Conservation (phyloP, 176 grass and related monocot genomes). For the Oryza coarctata region DNA sequence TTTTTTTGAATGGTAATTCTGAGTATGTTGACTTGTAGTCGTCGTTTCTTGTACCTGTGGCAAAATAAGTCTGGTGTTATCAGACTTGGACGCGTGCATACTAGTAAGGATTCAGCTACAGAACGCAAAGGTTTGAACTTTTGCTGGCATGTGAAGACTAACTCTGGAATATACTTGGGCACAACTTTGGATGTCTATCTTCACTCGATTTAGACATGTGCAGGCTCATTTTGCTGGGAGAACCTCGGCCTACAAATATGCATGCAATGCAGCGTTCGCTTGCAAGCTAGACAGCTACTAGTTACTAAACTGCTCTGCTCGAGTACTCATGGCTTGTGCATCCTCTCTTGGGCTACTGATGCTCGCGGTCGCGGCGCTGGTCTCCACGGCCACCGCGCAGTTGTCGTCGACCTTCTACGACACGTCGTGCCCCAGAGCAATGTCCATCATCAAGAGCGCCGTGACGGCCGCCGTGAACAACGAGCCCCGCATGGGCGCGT, state of each 20-base stretch:
- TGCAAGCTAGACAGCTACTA: background rate
- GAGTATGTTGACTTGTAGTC: no score
- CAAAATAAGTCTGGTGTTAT: background rate
- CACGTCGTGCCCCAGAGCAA: slow-evolving; percentile 48
- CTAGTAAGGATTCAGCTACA: background rate
- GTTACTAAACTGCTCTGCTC: background rate
- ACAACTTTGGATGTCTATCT: background rate
- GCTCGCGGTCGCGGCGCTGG: slow-evolving; percentile 19
- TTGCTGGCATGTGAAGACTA: background rate
- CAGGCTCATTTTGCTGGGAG: background rate
- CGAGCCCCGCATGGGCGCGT: slow-evolving; percentile 56
- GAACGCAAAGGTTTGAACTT: background rate
- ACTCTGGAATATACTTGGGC: background rate
- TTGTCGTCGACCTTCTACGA: slow-evolving; percentile 66
- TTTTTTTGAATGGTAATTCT: no score
- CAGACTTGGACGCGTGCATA: background rate
- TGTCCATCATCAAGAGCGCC: slow-evolving; percentile 50
- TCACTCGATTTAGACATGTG: background rate
- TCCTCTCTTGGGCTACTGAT: background rate
- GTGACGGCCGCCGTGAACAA: slow-evolving; percentile 41
- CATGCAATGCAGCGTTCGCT: background rate
- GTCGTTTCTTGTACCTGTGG: background rate
- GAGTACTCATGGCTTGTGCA: slow-evolving; percentile 10
- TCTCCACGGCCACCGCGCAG: slow-evolving; percentile 46
- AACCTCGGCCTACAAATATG: slow-evolving; percentile 17